A percentile compares a stretch with the other conserved stretches of the same genome.
Conservation (phyloP, 2,329 filamentous ascomycete genomes). For the Ophiocordyceps camponoti-leonardi region DNA sequence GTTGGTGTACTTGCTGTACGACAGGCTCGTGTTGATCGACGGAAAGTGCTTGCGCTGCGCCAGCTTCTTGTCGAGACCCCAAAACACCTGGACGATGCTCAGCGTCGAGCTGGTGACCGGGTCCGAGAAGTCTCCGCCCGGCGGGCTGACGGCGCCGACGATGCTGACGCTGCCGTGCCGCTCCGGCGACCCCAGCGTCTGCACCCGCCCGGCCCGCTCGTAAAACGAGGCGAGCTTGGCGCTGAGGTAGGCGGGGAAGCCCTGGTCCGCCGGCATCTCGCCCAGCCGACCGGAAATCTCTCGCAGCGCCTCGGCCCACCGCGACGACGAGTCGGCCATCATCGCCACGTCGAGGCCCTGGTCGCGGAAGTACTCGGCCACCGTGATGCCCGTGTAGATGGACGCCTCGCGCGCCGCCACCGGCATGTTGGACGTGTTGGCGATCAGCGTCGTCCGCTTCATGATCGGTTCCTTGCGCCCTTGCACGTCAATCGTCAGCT, state of each 20-base stretch:
- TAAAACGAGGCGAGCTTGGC: constrained; percentile 98
- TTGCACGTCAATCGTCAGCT: constrained; percentile 87
- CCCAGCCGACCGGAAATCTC: constrained; percentile 96
- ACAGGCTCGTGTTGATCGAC: constrained; percentile 86
- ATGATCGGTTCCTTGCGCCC: constrained; percentile 97
- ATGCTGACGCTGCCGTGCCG: constrained; percentile 89
- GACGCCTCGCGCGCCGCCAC: constrained; percentile 96
- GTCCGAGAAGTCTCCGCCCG: constrained; percentile 97
- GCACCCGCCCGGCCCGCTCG: constrained; percentile 84
- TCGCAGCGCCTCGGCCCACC: constrained; percentile 97
- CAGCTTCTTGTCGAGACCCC: constrained; percentile 99
- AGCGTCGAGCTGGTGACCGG: constrained; percentile 89
- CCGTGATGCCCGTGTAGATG: constrained; percentile 92
- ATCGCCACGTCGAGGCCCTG: constrained; percentile 96
- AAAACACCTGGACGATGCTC: constrained; percentile 97
- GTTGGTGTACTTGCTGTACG: constrained; percentile 91
- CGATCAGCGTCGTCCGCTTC: constrained; percentile 97
- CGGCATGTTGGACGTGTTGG: constrained; percentile 99
- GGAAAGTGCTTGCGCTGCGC: constrained; percentile 98
- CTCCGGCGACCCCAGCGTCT: constrained; percentile 73
- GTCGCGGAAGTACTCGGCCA: constrained; percentile 93
- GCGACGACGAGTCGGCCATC: constrained; percentile 98
- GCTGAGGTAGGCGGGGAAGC: constrained; percentile 94
- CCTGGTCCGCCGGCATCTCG: constrained; percentile 99
- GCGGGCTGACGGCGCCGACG: constrained; percentile 90